Evolutionary conservation across 164 flowering plant species (phyloP).

Genomic region (Vitis amurensis): DNA sequence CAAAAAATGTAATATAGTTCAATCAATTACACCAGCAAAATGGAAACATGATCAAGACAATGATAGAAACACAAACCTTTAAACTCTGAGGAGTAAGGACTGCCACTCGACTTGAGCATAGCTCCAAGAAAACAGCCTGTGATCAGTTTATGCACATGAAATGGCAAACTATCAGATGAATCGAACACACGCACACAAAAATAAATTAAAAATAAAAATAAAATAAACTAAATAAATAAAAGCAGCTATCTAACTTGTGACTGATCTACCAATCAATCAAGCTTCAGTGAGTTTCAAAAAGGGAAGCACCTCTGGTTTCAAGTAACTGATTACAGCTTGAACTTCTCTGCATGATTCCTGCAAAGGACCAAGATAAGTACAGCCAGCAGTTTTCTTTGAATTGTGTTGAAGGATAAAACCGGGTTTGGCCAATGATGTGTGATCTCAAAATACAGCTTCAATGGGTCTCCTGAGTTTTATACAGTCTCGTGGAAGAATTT

Average conservation of each 20-base stretch:
- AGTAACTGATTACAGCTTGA: constrained; percentile 63
- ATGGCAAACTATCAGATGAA: not conserved
- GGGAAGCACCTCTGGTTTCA: constrained; percentile 88
- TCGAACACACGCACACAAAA: not conserved
- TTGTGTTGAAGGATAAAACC: too few relatives aligned
- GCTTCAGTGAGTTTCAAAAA: constrained; percentile 31
- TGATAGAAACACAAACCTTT: constrained; percentile 40
- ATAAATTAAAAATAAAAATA: not conserved
- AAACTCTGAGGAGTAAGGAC: constrained; percentile 66
- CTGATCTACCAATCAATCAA: constrained; percentile 32
- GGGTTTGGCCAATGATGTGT: too few relatives aligned
- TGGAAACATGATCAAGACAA: not conserved
- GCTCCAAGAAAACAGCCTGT: constrained; percentile 89
- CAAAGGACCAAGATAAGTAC: constrained; percentile 5
- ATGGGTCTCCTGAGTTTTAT: too few relatives aligned
- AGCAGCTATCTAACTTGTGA: constrained; percentile 41
- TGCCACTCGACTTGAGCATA: constrained; percentile 70
- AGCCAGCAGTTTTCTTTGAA: too few relatives aligned
- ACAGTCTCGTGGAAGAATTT: too few relatives aligned
- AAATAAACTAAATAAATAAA: constrained; percentile 11
- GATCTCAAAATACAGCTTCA: too few relatives aligned
- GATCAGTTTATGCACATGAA: not conserved
- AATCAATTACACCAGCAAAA: not conserved
- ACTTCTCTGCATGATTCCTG: constrained; percentile 96
- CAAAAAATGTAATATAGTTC: not conserved